phyloP scores from a whole-genome alignment of 2,329 filamentous ascomycete genomes.

The Calycina marina region DNA sequence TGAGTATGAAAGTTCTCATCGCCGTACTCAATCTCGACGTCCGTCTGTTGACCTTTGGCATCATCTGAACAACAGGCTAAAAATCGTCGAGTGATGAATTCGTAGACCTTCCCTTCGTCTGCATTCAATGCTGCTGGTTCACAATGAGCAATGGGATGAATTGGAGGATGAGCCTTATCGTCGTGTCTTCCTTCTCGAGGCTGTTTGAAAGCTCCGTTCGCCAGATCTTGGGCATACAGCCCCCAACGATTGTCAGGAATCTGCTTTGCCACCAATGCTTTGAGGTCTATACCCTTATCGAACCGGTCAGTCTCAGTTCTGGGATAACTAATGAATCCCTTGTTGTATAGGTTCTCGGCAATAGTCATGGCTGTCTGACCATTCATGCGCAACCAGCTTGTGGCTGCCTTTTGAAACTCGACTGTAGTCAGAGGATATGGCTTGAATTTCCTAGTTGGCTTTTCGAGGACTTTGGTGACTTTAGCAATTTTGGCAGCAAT shows the following conservation, averaged over 20 bases:
- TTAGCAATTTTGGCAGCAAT: slow-evolving; percentile 61
- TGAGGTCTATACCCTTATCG: slow-evolving; percentile 76
- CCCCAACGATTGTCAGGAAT: slow-evolving; percentile 66
- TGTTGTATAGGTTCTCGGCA: slow-evolving; percentile 80
- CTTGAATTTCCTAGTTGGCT: slow-evolving; percentile 87
- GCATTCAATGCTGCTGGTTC: slow-evolving; percentile 42
- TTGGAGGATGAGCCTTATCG: slow-evolving; percentile 93
- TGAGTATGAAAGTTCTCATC: slow-evolving; percentile 69
- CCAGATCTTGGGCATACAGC: slow-evolving; percentile 58
- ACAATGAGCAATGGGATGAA: slow-evolving; percentile 86
- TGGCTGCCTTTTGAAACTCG: slow-evolving; percentile 91
- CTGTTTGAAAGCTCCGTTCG: slow-evolving; percentile 63
- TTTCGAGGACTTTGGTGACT: slow-evolving; percentile 76
- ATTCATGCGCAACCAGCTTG: slow-evolving; percentile 74
- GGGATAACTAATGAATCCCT: slow-evolving; percentile 94
- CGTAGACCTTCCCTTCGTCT: slow-evolving; percentile 68
- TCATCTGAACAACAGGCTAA: slow-evolving; percentile 93
- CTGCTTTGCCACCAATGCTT: slow-evolving; percentile 70
- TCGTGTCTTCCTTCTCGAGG: slow-evolving; percentile 78
- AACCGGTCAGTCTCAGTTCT: slow-evolving; percentile 96
- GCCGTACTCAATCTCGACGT: slow-evolving; percentile 74
- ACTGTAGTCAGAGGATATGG: slow-evolving; percentile 89
- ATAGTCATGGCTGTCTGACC: slow-evolving; percentile 81
- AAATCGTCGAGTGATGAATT: slow-evolving; percentile 84
- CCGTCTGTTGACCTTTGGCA: slow-evolving; percentile 75